Conservation (phyloP, 2,329 filamentous ascomycete species). For the Phyllosticta citriasiana region DNA sequence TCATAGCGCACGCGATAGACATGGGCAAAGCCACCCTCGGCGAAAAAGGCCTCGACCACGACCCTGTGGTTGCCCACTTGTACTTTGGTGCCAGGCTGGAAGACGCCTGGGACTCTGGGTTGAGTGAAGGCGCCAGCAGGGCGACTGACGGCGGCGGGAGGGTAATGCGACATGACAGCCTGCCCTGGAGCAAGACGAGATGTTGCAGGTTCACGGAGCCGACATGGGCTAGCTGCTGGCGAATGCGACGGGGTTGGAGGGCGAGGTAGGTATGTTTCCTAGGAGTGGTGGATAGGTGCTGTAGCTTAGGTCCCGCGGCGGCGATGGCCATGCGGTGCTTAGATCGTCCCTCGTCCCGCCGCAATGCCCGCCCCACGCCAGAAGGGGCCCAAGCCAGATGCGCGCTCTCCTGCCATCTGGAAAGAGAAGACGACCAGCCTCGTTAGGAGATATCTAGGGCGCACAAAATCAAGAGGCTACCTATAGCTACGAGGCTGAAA, state of each 20-base stretch:
- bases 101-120: conserved; percentile 56
- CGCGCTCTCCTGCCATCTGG: background rate
- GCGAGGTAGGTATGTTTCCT: background rate
- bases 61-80: conserved; percentile 89
- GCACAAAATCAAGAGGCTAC: background rate
- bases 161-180: conserved; percentile 24
- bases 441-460: background rate
- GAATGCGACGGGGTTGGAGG: background rate
- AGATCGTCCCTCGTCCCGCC: background rate
- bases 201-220: conserved; percentile 8
- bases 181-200: conserved; percentile 9
- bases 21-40: conserved; percentile 95
- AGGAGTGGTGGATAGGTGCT: background rate
- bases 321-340: background rate
- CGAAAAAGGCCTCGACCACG: conserved; percentile 92
- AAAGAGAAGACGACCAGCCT: background rate
- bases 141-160: conserved; percentile 22
- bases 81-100: conserved; percentile 88
- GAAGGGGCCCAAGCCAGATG: background rate
- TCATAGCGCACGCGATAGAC: conserved; percentile 85
- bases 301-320: background rate
- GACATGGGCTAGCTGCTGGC: conserved; percentile 4
- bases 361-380: background rate
- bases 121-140: conserved; percentile 25
- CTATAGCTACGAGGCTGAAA: background rate